These are phyloP conservation scores for Erodium moschatum DNA, from an alignment of 441 rosid genomes.

Conservation along the genomic window DNA sequence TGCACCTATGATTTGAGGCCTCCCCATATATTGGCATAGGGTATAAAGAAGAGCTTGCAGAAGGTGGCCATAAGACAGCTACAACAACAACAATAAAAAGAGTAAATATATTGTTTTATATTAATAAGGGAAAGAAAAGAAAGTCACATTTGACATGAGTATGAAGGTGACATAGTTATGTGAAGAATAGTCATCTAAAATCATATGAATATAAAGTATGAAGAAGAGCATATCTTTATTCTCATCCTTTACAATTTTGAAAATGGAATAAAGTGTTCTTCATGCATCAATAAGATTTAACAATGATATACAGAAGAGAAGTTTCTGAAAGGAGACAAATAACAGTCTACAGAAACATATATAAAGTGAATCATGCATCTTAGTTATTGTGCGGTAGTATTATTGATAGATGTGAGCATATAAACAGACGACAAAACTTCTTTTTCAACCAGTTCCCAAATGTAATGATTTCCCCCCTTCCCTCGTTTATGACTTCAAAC, in stretches of 20 bases:
- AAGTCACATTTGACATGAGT: not conserved
- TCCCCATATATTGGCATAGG: constrained; percentile 86
- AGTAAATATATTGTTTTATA: not conserved
- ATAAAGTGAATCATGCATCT: not conserved
- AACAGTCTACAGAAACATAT: not conserved
- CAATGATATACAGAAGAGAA: constrained; percentile 5
- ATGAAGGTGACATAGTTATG: not conserved
- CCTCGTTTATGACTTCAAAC: not conserved
- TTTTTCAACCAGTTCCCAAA: not conserved
- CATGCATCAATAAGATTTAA: not conserved
- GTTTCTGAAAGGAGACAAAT: constrained; percentile 4
- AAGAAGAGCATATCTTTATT: not conserved
- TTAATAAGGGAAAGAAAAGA: not conserved
- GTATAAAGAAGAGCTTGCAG: constrained; percentile 68
- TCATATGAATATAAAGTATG: not conserved
- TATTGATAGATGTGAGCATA: not conserved
- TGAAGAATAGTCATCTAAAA: constrained; percentile 1
- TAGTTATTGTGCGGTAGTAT: not conserved
- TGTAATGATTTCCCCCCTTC: not conserved
- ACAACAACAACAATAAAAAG: not conserved
- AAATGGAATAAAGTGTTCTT: not conserved
- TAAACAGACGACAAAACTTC: not conserved
- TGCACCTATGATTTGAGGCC: constrained; percentile 90
- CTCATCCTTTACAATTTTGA: not conserved
- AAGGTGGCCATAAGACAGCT: constrained; percentile 17